Percentiles rank a stretch among this genome's conserved stretches.
Conservation (phyloP, 2,329 filamentous ascomycete species). For the Cryoendolithus antarcticus region DNA sequence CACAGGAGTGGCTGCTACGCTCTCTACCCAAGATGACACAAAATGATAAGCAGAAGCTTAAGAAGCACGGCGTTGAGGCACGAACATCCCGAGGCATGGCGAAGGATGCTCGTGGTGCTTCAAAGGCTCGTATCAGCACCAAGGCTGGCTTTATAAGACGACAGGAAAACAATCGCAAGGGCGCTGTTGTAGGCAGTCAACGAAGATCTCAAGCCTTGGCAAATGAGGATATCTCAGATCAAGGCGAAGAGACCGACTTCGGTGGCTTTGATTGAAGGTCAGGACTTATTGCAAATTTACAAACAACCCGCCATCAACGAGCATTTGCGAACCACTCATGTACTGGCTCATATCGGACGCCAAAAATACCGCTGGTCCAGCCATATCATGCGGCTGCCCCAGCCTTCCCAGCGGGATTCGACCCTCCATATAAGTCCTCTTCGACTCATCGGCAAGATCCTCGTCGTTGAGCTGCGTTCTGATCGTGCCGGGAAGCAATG, state of each 20-base stretch:
- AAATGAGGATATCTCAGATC: constrained; percentile 24
- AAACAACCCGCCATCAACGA: constrained; percentile 82
- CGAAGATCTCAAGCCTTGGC: constrained; percentile 17
- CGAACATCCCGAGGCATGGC: constrained; percentile 34
- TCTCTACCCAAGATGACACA: constrained; percentile 75
- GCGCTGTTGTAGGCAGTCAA: constrained; percentile 24
- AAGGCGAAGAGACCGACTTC: constrained; percentile 26
- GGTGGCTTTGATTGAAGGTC: constrained; percentile 27
- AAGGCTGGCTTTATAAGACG: constrained; percentile 65
- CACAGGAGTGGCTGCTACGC: constrained; percentile 80
- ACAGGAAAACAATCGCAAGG: constrained; percentile 51
- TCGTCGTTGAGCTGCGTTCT: constrained; percentile 74
- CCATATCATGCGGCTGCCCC: constrained; percentile 62
- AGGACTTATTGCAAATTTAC: constrained; percentile 65
- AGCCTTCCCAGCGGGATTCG: constrained; percentile 66
- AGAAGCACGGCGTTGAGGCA: constrained; percentile 67
- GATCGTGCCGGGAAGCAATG: constrained; percentile 70
- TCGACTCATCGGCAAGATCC: constrained; percentile 60
- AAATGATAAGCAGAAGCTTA: constrained; percentile 70
- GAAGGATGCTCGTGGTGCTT: constrained; percentile 30
- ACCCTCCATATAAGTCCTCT: constrained; percentile 67
- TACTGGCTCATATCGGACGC: constrained; percentile 69
- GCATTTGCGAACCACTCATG: constrained; percentile 68
- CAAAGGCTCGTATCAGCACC: constrained; percentile 61
- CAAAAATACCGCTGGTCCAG: constrained; percentile 74